Conservation (phyloP, 2,329 filamentous ascomycete genomes). For the Lasiodiplodia theobromae region DNA sequence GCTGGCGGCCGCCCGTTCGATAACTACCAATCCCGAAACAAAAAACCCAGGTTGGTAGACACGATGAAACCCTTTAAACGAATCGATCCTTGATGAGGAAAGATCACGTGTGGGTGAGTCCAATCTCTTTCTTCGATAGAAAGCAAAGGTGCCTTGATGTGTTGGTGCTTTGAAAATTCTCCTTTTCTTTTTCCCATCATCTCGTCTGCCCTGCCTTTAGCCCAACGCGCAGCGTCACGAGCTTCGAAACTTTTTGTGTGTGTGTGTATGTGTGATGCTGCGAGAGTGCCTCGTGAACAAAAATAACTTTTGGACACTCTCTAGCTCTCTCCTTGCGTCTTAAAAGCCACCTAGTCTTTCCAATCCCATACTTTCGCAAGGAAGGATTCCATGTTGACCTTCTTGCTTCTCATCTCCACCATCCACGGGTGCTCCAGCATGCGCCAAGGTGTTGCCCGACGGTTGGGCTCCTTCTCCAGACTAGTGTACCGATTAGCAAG, state of each 20-base stretch:
- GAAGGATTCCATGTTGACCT: conserved; percentile 97
- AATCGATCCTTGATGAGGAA: not conserved
- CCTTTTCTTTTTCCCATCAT: not conserved
- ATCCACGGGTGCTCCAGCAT: conserved; percentile 99
- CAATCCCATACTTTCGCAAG: conserved; percentile 96
- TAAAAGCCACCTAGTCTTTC: conserved; percentile 65
- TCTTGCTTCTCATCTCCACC: conserved; percentile 92
- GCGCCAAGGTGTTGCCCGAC: conserved; percentile 93
- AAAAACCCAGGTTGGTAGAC: not conserved
- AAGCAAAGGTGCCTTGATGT: conserved; percentile 1
- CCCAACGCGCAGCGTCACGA: conserved; percentile 25
- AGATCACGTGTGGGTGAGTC: not conserved
- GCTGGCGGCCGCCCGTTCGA: not conserved
- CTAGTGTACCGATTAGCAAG: conserved; percentile 55
- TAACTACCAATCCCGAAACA: not conserved
- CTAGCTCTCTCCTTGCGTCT: not conserved
- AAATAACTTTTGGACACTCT: not conserved
- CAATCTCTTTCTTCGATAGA: not conserved
- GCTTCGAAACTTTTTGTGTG: conserved; percentile 7
- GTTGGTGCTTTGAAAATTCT: conserved; percentile 2
- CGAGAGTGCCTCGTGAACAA: not conserved
- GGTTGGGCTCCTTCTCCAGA: conserved; percentile 88
- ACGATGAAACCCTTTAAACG: not conserved
- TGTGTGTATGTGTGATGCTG: not conserved
- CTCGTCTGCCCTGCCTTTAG: conserved; percentile 4